A percentile compares a stretch with the other conserved stretches of the same genome.
Evolutionary conservation across 2,329 filamentous ascomycete genomes (phyloP).

Genomic region (Ophiostoma quercus): DNA sequence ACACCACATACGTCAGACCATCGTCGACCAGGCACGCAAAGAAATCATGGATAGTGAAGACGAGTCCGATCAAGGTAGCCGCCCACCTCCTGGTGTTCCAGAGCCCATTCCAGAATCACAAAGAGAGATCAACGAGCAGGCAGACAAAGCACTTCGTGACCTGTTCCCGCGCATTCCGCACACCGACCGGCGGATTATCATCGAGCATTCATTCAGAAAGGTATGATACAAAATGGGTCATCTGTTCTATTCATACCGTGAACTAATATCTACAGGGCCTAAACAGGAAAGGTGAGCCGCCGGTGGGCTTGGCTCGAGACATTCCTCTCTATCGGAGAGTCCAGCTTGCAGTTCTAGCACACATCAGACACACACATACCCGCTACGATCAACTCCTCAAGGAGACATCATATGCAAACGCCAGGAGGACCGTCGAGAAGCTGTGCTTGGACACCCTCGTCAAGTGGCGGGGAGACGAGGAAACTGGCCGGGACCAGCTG

Average conservation of each 20-base stretch:
- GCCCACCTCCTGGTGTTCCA: slow-evolving; percentile 33
- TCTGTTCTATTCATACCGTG: background rate
- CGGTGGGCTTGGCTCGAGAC: slow-evolving; percentile 53
- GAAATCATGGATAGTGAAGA: slow-evolving; percentile 31
- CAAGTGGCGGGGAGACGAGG: slow-evolving; percentile 68
- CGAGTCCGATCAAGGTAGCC: slow-evolving; percentile 26
- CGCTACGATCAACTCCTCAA: slow-evolving; percentile 57
- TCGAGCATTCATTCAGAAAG: slow-evolving; percentile 59
- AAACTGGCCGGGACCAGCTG: slow-evolving; percentile 61
- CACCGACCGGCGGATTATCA: slow-evolving; percentile 57
- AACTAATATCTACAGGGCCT: slow-evolving; percentile 39
- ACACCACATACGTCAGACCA: slow-evolving; percentile 54
- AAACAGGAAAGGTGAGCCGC: slow-evolving; percentile 48
- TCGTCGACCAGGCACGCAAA: slow-evolving; percentile 52
- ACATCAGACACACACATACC: slow-evolving; percentile 63
- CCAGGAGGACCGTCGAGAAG: slow-evolving; percentile 56
- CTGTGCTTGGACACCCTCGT: slow-evolving; percentile 60
- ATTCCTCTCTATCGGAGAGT: slow-evolving; percentile 57
- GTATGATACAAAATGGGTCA: slow-evolving; percentile 36
- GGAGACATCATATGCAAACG: slow-evolving; percentile 55
- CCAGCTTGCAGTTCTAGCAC: slow-evolving; percentile 60
- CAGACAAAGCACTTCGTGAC: slow-evolving; percentile 57
- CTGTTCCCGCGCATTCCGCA: slow-evolving; percentile 62
- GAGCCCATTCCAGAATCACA: slow-evolving; percentile 58
- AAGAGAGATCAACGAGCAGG: slow-evolving; percentile 56